phyloP scores from a whole-genome alignment of 116 monocot genomes.

The Iris pallida region DNA sequence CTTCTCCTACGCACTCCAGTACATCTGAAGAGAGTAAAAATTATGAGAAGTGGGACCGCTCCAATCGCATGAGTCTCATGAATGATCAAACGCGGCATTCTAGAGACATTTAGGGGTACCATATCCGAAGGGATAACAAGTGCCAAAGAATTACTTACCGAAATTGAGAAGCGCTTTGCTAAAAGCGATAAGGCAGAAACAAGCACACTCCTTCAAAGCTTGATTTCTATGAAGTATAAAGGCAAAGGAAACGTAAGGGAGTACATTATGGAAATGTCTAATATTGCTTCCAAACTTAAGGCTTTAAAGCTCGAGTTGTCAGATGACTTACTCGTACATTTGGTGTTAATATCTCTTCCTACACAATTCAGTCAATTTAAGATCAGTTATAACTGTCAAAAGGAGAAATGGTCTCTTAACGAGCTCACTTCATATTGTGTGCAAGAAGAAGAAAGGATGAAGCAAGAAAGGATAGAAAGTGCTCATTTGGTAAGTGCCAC shows the following conservation, averaged over 20 bases:
- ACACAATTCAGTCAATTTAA: too few species aligned
- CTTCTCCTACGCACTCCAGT: background rate
- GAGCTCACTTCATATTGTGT: too few species aligned
- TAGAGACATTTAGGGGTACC: background rate
- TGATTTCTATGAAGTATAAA: too few species aligned
- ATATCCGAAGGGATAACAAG: background rate
- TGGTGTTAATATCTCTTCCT: too few species aligned
- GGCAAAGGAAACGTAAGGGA: background rate
- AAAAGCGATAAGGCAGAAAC: background rate
- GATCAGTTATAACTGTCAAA: too few species aligned
- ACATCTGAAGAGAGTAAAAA: too few species aligned
- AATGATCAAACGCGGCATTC: constrained; percentile 6
- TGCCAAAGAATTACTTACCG: background rate
- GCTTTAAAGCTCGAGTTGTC: background rate
- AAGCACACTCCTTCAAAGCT: background rate
- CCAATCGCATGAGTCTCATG: constrained; percentile 1
- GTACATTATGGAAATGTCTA: constrained; percentile 4
- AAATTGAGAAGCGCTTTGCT: background rate
- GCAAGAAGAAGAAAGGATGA: too few species aligned
- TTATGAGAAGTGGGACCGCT: background rate
- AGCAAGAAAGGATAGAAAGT: too few species aligned
- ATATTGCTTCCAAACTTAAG: background rate
- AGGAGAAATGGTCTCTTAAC: too few species aligned
- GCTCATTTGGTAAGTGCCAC: too few species aligned
- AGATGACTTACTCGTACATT: too few species aligned